phyloP scores from a whole-genome alignment of 108 stramenopile species.

The Cyclotella sp. region DNA sequence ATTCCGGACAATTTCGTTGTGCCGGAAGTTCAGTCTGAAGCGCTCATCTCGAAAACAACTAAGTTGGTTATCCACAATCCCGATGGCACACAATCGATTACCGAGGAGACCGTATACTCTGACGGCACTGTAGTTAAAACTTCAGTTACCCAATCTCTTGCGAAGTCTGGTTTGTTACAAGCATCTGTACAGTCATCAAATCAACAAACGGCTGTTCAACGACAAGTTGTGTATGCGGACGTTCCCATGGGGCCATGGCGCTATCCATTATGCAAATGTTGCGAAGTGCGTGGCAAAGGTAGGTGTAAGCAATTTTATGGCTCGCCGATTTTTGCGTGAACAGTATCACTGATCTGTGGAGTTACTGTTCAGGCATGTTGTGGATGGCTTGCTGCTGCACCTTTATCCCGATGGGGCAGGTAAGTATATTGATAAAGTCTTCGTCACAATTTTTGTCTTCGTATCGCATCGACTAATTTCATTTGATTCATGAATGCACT shows the following conservation, averaged over 20 bases:
- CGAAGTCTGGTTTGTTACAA: not conserved
- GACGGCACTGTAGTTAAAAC: constrained; percentile 8
- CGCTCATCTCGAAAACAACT: not conserved
- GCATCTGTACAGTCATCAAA: not conserved
- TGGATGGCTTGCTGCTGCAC: constrained; percentile 6
- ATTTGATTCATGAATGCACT: too few species aligned
- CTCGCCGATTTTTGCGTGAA: not conserved
- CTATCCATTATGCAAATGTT: not conserved
- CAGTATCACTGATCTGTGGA: not conserved
- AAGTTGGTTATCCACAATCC: constrained; percentile 1
- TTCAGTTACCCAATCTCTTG: not conserved
- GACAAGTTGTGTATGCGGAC: not conserved
- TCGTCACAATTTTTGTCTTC: too few species aligned
- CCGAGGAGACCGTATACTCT: constrained; percentile 12
- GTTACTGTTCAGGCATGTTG: not conserved
- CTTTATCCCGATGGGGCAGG: constrained; percentile 6
- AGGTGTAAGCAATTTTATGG: not conserved
- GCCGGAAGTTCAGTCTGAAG: not conserved
- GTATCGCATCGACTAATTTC: too few species aligned
- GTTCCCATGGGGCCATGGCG: constrained; percentile 13
- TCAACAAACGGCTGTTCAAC: not conserved
- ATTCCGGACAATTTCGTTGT: not conserved
- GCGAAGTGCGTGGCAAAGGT: not conserved
- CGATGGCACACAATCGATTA: constrained; percentile 12
- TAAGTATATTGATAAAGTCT: not conserved